Conservation (phyloP, 306 rosid species). For the Elaeagnus macrophylla region DNA sequence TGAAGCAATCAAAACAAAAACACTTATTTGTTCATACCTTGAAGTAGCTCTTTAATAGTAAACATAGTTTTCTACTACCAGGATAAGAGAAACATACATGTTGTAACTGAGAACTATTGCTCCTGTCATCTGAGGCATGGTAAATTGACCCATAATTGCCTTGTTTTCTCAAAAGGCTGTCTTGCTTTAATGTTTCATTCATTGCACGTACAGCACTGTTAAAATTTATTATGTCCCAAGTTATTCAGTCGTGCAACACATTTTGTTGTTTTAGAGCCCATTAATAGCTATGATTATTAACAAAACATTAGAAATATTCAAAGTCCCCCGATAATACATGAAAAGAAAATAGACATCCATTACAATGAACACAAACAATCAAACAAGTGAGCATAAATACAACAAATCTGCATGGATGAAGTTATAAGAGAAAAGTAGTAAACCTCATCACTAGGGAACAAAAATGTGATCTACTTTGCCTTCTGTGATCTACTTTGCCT, state of each 20-base stretch:
- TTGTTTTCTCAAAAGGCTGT: slow-evolving; percentile 63
- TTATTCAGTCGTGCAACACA: slow-evolving; percentile 12
- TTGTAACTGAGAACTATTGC: slow-evolving; percentile 26
- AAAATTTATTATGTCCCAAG: slow-evolving; percentile 19
- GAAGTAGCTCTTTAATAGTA: background rate
- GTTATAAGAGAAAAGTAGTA: too few relatives aligned
- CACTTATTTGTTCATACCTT: background rate
- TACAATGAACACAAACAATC: too few relatives aligned
- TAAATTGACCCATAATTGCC: slow-evolving; percentile 51
- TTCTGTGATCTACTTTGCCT: too few relatives aligned
- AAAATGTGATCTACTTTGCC: too few relatives aligned
- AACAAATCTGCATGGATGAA: too few relatives aligned
- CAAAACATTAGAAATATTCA: too few relatives aligned
- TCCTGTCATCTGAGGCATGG: slow-evolving; percentile 42
- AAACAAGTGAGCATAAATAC: too few relatives aligned
- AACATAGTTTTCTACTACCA: background rate
- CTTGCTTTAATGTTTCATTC: slow-evolving; percentile 96
- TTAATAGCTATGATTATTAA: too few relatives aligned
- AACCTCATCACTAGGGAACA: too few relatives aligned
- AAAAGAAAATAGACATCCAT: too few relatives aligned
- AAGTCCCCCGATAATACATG: too few relatives aligned
- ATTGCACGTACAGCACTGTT: slow-evolving; percentile 95
- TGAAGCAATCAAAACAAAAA: background rate
- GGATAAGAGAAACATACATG: slow-evolving; percentile 30
- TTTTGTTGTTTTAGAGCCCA: too few relatives aligned